These are phyloP conservation scores for Amphichorda felina DNA, from an alignment of 2,329 filamentous ascomycete species.

Conservation along the genomic window DNA sequence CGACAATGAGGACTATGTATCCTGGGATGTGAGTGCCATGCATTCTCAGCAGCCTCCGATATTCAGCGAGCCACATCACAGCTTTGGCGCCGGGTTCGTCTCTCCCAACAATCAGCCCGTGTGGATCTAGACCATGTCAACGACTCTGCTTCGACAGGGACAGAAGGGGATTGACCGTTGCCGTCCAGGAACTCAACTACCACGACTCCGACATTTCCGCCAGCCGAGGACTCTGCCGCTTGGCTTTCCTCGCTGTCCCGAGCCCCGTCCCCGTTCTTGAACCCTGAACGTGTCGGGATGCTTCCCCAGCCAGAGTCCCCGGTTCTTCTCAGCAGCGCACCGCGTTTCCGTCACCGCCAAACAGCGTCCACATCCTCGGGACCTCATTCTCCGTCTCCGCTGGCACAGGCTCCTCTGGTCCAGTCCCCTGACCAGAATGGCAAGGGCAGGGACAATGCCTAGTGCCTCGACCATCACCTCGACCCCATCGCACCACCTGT, in stretches of 20 bases:
- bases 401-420: conserved; percentile 18
- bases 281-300: conserved; percentile 28
- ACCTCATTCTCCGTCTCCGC: conserved; percentile 21
- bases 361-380: conserved; percentile 20
- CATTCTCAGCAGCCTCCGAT: conserved; percentile 32
- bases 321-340: conserved; percentile 17
- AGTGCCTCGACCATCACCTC: neutral
- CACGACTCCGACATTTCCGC: conserved; percentile 30
- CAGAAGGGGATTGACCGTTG: conserved; percentile 41
- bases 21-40: conserved; percentile 31
- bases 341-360: conserved; percentile 24
- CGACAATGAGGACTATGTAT: conserved; percentile 44
- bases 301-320: conserved; percentile 34
- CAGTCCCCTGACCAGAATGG: conserved; percentile 10
- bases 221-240: conserved; percentile 26
- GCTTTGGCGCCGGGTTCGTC: conserved; percentile 44
- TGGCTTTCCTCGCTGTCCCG: conserved; percentile 21
- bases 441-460: neutral
- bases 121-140: conserved; percentile 44
- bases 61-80: conserved; percentile 30
- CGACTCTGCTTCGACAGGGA: no score
- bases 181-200: conserved; percentile 8
- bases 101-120: conserved; percentile 45
- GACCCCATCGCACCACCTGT: neutral
- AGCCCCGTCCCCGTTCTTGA: conserved; percentile 31